A percentile compares a stretch with the other conserved stretches of the same genome.
These are phyloP conservation scores for Penicillium dipodomyicola DNA, from an alignment of 495 filamentous ascomycete species.

Conservation along the genomic window DNA sequence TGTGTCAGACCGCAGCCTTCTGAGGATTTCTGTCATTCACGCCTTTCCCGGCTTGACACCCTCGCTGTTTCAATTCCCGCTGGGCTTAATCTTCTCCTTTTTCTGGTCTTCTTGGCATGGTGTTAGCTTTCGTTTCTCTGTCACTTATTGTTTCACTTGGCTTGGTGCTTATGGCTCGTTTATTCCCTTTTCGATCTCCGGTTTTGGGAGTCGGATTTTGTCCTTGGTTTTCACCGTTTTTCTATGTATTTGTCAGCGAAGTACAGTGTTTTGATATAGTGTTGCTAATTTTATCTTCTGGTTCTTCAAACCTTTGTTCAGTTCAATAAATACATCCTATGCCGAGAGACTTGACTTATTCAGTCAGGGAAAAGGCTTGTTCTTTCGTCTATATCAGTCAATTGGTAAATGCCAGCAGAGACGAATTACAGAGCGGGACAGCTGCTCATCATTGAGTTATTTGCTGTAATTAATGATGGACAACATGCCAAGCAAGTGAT, in stretches of 20 bases:
- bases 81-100: conserved; percentile 22
- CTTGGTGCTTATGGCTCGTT: conserved; percentile 25
- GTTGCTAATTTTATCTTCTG: conserved; percentile 24
- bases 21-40: conserved; percentile 12
- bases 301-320: neutral
- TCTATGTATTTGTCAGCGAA: conserved; percentile 24
- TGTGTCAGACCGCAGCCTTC: conserved; percentile 5
- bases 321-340: neutral
- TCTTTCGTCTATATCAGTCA: neutral
- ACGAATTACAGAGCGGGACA: no score
- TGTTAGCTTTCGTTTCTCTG: conserved; percentile 26
- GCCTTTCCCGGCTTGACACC: conserved; percentile 8
- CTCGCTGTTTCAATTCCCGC: conserved; percentile 13
- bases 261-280: conserved; percentile 23
- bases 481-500: no score
- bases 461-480: neutral
- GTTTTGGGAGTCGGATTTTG: conserved; percentile 16
- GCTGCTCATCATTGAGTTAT: neutral
- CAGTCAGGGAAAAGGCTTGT: neutral
- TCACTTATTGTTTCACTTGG: conserved; percentile 22
- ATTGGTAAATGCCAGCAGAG: neutral
- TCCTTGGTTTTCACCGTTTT: conserved; percentile 12
- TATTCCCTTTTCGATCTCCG: conserved; percentile 20
- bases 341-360: neutral
- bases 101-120: conserved; percentile 23